Evolutionary conservation across 306 rosid species (phyloP), one percentile per base, ranked within the genome.

Genomic region (Begonia masoniana): DNA sequence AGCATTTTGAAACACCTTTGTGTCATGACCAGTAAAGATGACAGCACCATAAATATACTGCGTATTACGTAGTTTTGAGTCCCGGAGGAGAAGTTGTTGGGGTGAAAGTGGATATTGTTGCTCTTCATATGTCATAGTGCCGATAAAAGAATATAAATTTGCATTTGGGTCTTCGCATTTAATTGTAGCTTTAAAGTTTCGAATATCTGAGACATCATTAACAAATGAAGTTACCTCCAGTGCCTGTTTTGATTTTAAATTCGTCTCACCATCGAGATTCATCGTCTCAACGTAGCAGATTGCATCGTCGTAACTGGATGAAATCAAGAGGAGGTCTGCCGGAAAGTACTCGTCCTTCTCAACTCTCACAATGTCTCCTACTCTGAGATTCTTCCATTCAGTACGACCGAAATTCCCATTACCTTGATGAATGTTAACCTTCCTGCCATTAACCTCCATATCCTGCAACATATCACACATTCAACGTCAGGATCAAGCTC

Each of bases 231-330:
- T 83, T 39, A 70, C 84, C 59, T 81, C 99, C 80, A 86, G 78
- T 15, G 78, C 92, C 69, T 91, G 96, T 64, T 86, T 91, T 55
- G 83, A 23, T 73, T 91, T 91, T 50, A 91, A 67, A 74, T 91
- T 91, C 63, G 99, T 91, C 81, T 91, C 99, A 10, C 99, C 96
- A 53, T 91, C 99, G 58, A 91, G 88, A 71, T 79, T 91, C 99
- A 83, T 91, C 23, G 99, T 91, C 76, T 91, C 96, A 24, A 91
- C 99, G 55, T 91, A 91, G 76, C 96, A 86, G 49, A 91, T 48
- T 58, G 96, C 85, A 68, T 86, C 99, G 15, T 83, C 96, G 16
- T 81, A 91, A 75, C 84, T 71, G 21, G 99, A 86, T 2, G 99
- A 86, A 68, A 91, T 94, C 68, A 91, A 74, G 41, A 91, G 52